Evolutionary conservation across 2,329 filamentous ascomycete genomes (phyloP).

Genomic region (Fusarium sp.): DNA sequence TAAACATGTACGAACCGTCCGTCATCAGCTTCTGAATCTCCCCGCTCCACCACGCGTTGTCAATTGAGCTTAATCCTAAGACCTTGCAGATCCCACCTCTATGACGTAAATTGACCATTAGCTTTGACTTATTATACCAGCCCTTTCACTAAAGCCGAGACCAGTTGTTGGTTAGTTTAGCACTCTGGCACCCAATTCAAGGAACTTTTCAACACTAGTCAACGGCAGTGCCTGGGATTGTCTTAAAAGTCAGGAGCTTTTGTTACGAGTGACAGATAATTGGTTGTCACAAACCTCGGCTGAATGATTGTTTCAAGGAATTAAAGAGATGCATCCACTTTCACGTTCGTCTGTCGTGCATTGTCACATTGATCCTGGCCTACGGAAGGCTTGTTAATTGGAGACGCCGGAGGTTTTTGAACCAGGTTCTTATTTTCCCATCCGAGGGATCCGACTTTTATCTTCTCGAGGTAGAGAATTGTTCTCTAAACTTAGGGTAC

Average conservation of each 20-base stretch:
- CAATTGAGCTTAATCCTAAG: constrained; percentile 4
- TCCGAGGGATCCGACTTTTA: background rate
- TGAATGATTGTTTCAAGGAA: constrained; percentile 10
- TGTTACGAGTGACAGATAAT: background rate
- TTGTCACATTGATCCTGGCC: background rate
- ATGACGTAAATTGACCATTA: background rate
- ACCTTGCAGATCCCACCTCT: constrained; percentile 3
- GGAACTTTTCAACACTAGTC: constrained; percentile 16
- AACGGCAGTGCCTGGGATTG: constrained; percentile 32
- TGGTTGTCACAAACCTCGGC: background rate
- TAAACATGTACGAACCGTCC: constrained; percentile 20
- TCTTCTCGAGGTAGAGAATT: background rate
- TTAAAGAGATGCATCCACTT: background rate
- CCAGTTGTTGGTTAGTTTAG: constrained; percentile 18
- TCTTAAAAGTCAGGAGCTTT: constrained; percentile 12
- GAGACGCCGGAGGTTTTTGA: constrained; percentile 1
- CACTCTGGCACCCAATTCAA: constrained; percentile 16
- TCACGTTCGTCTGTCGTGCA: constrained; percentile 1
- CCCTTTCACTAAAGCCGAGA: background rate
- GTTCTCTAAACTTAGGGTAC: too few species aligned
- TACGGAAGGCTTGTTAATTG: constrained; percentile 14
- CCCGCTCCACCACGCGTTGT: constrained; percentile 10
- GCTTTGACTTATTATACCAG: background rate
- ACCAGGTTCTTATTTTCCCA: background rate
- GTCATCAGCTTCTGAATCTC: constrained; percentile 23